Percentiles rank a stretch among this genome's conserved stretches.
These are phyloP conservation scores for Phyllostachys edulis DNA, from an alignment of 176 grass and related monocot species.

Conservation along the genomic window DNA sequence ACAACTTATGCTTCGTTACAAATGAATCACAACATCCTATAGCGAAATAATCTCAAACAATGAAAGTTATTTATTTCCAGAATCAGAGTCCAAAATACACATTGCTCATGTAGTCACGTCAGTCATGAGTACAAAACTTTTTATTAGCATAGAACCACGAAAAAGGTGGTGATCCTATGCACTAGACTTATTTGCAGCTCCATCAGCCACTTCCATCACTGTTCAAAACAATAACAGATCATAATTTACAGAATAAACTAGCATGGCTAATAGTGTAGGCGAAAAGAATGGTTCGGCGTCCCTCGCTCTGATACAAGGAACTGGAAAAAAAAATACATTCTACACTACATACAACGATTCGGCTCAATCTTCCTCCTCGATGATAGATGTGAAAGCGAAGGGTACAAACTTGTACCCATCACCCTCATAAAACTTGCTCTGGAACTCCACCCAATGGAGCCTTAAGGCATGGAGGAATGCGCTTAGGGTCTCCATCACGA, in stretches of 20 bases:
- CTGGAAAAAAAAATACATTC: slow-evolving; percentile 32
- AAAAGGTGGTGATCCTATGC: slow-evolving; percentile 19
- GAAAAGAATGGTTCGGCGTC: background rate
- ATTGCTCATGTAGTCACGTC: background rate
- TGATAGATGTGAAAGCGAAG: slow-evolving; percentile 55
- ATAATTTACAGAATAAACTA: slow-evolving; percentile 6
- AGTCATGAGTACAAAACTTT: background rate
- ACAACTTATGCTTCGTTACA: background rate
- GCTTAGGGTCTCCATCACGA: slow-evolving; percentile 93
- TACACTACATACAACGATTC: slow-evolving; percentile 25
- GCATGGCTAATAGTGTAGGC: background rate
- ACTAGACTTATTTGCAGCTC: background rate
- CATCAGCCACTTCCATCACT: background rate
- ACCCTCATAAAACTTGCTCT: slow-evolving; percentile 95
- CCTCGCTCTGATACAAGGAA: background rate
- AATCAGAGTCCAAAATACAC: background rate
- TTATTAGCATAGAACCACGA: slow-evolving; percentile 11
- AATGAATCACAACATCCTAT: background rate
- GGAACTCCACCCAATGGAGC: slow-evolving; percentile 98
- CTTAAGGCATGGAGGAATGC: slow-evolving; percentile 90
- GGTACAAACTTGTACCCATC: slow-evolving; percentile 90
- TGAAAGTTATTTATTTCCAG: slow-evolving; percentile 31
- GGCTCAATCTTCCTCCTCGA: slow-evolving; percentile 70
- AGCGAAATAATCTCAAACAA: background rate
- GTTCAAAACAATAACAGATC: slow-evolving; percentile 14